A percentile compares a stretch with the other conserved stretches of the same genome.
Evolutionary conservation across 2,329 filamentous ascomycete genomes (phyloP).

Genomic region (Aspergillus vadensis): DNA sequence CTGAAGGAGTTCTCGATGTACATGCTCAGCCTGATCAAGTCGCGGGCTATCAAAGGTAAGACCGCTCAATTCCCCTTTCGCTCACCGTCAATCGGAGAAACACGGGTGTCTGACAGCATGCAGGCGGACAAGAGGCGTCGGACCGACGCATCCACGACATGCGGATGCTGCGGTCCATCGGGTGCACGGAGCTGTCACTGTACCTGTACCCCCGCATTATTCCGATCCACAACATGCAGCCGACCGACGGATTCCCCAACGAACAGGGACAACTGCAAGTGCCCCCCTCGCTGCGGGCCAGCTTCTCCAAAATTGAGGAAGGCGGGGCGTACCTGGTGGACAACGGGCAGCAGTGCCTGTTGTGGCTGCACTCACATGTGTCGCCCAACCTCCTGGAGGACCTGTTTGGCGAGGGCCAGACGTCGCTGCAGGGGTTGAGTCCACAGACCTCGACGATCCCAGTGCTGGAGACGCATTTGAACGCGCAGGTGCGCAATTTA

Average conservation of each 20-base stretch:
- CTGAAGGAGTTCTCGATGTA: slow-evolving; percentile 98
- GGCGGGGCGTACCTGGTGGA: slow-evolving; percentile 94
- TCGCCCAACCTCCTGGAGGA: slow-evolving; percentile 89
- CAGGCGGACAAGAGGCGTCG: slow-evolving; percentile 80
- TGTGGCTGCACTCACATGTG: slow-evolving; percentile 92
- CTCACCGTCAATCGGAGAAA: not conserved
- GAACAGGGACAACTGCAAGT: slow-evolving; percentile 84
- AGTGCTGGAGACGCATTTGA: slow-evolving; percentile 85
- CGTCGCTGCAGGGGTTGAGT: slow-evolving; percentile 73
- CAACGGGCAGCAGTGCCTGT: slow-evolving; percentile 85
- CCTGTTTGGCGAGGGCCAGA: slow-evolving; percentile 78
- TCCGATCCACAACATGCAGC: slow-evolving; percentile 82
- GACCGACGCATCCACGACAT: slow-evolving; percentile 90
- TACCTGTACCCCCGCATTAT: slow-evolving; percentile 96
- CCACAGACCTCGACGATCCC: slow-evolving; percentile 79
- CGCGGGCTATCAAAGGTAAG: slow-evolving; percentile 78
- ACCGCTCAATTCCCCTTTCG: not conserved
- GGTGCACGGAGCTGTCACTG: slow-evolving; percentile 78
- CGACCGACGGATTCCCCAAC: slow-evolving; percentile 90
- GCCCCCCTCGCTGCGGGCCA: slow-evolving; percentile 76
- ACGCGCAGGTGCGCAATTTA: slow-evolving; percentile 92
- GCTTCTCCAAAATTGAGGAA: slow-evolving; percentile 84
- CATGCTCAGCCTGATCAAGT: slow-evolving; percentile 85
- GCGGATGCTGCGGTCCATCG: slow-evolving; percentile 86
- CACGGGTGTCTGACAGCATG: slow-evolving; percentile 11